Conservation (phyloP, 192 early-diverging fungal genomes). For the Coemansia aciculifera region DNA sequence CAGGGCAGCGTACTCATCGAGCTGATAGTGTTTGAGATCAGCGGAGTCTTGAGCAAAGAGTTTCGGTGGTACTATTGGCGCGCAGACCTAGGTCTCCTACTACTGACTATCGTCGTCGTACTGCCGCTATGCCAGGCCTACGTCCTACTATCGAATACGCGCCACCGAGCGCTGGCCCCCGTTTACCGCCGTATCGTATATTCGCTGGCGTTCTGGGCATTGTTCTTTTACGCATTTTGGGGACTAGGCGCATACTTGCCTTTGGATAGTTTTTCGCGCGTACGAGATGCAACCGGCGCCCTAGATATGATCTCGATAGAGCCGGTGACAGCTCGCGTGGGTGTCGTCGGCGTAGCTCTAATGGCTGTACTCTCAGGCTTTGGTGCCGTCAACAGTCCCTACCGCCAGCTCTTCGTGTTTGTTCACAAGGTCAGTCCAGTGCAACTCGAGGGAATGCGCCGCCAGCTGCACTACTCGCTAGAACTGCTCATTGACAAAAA, state of each 20-base stretch:
- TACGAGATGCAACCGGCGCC: slow-evolving; percentile 38
- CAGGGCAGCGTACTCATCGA: slow-evolving; percentile 76
- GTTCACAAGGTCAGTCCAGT: slow-evolving; percentile 59
- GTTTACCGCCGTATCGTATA: slow-evolving; percentile 37
- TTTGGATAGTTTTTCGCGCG: slow-evolving; percentile 53
- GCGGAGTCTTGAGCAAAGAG: slow-evolving; percentile 64
- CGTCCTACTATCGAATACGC: slow-evolving; percentile 56
- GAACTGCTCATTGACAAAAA: slow-evolving; percentile 69
- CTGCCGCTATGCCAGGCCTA: slow-evolving; percentile 78
- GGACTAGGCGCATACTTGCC: slow-evolving; percentile 63
- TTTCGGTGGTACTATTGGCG: slow-evolving; percentile 78
- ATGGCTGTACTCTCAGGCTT: slow-evolving; percentile 94
- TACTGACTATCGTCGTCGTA: slow-evolving; percentile 67
- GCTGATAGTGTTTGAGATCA: slow-evolving; percentile 82
- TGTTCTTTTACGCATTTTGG: slow-evolving; percentile 63
- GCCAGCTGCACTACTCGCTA: slow-evolving; percentile 67
- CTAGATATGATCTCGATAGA: slow-evolving; percentile 59
- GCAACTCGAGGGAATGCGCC: slow-evolving; percentile 61
- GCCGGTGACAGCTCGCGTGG: slow-evolving; percentile 77
- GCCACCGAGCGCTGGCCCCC: slow-evolving; percentile 27
- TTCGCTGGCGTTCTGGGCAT: slow-evolving; percentile 41
- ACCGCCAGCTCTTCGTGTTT: slow-evolving; percentile 81
- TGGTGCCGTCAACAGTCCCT: slow-evolving; percentile 91
- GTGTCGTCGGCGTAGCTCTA: slow-evolving; percentile 87
- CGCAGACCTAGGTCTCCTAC: slow-evolving; percentile 63